These are phyloP conservation scores for Pistacia vera DNA, from an alignment of 345 rosid species.

Conservation along the genomic window DNA sequence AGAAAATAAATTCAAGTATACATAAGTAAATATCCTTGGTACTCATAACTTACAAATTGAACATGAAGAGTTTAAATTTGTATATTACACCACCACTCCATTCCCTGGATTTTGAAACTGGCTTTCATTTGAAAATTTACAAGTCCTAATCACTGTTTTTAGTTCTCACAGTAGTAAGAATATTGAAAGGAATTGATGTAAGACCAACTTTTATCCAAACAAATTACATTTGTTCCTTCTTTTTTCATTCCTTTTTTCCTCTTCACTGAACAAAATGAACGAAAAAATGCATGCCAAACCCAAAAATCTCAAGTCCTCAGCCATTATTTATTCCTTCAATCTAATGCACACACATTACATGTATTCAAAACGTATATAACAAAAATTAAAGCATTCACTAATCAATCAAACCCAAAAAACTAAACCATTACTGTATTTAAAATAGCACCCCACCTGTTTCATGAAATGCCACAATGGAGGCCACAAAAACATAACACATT, in stretches of 20 bases:
- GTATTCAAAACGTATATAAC: background rate
- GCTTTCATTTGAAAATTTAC: background rate
- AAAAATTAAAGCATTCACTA: background rate
- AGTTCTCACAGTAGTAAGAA: background rate
- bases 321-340: background rate
- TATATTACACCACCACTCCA: background rate
- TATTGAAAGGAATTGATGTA: background rate
- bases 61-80: background rate
- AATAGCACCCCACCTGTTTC: background rate
- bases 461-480: background rate
- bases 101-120: background rate
- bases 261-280: too few species aligned
- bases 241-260: background rate
- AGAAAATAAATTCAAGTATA: background rate
- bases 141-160: background rate
- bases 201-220: background rate
- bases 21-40: background rate
- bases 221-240: background rate
- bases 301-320: background rate
- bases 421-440: background rate
- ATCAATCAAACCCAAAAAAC: background rate
- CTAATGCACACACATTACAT: background rate
- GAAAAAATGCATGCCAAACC: too few species aligned
- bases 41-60: background rate
- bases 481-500: background rate